These are phyloP conservation scores for Rickenella mellea DNA, from an alignment of 768 basidiomycete species.

Conservation along the genomic window DNA sequence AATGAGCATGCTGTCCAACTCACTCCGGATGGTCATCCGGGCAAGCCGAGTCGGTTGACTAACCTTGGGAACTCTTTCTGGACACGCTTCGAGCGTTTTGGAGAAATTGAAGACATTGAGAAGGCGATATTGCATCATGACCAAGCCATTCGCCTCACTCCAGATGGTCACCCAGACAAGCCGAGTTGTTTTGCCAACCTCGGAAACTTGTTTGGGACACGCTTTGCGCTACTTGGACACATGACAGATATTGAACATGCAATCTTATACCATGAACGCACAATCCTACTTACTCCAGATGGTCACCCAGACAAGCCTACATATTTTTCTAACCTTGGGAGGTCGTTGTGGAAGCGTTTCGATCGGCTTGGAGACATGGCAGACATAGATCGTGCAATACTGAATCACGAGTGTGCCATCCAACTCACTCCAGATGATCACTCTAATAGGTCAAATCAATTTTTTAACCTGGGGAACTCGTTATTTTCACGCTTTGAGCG, in stretches of 20 bases:
- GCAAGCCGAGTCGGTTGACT: constrained; percentile 1
- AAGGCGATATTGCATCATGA: constrained; percentile 3
- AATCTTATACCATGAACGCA: neutral
- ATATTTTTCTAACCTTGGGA: too few species aligned
- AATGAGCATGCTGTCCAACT: constrained; percentile 2
- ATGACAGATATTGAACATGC: constrained; percentile 7
- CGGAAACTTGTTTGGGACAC: neutral
- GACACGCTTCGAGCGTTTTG: constrained; percentile 7
- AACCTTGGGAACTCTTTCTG: constrained; percentile 6
- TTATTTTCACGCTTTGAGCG: constrained; percentile 7
- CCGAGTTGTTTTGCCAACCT: constrained; percentile 1
- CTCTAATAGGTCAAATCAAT: too few species aligned
- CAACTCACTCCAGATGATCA: too few species aligned
- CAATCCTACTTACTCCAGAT: constrained; percentile 1
- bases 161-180: constrained; percentile 1
- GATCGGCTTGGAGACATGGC: too few species aligned
- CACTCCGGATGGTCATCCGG: constrained; percentile 5
- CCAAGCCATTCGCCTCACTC: constrained; percentile 5
- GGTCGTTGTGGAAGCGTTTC: too few species aligned
- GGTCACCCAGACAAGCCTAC: constrained; percentile 3
- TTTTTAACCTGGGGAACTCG: too few species aligned
- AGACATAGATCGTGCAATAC: too few species aligned
- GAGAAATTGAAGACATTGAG: constrained; percentile 7
- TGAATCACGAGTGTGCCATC: too few species aligned
- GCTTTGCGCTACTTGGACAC: constrained; percentile 7